phyloP scores from a whole-genome alignment of 2,329 filamentous ascomycete genomes.

The Ceratocystis lukuohia region DNA sequence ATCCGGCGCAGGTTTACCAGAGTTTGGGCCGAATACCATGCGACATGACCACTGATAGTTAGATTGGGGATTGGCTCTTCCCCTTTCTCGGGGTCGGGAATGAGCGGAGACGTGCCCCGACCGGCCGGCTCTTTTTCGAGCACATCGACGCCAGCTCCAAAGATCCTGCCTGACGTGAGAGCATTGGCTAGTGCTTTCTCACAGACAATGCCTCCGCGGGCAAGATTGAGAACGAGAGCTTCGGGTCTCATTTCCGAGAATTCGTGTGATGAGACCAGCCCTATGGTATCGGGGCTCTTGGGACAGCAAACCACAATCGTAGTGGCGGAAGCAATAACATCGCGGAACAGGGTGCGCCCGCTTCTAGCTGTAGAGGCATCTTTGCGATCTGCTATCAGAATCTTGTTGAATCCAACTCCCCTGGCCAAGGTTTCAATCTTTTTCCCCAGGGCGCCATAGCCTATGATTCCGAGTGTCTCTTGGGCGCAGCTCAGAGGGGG shows the following conservation, averaged over 20 bases:
- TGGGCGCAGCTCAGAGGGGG: slow-evolving; percentile 24
- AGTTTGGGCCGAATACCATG: slow-evolving; percentile 15
- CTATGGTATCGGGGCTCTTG: slow-evolving; percentile 20
- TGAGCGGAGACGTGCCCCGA: slow-evolving; percentile 14
- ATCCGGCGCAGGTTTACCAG: slow-evolving; percentile 10
- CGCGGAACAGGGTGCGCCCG: slow-evolving; percentile 20
- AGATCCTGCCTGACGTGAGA: slow-evolving; percentile 24
- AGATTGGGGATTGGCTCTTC: slow-evolving; percentile 12
- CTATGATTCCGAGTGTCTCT: slow-evolving; percentile 24
- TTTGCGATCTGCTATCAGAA: slow-evolving; percentile 23
- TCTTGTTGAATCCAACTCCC: slow-evolving; percentile 21
- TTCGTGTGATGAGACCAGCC: slow-evolving; percentile 21
- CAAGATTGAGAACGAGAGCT: slow-evolving; percentile 23
- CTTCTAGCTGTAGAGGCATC: background rate
- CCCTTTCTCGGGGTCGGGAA: slow-evolving; percentile 9
- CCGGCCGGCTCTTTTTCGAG: slow-evolving; percentile 23
- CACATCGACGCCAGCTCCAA: slow-evolving; percentile 29
- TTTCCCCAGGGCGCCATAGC: slow-evolving; percentile 24
- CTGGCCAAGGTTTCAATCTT: slow-evolving; percentile 22
- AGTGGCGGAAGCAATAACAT: slow-evolving; percentile 22
- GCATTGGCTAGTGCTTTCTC: slow-evolving; percentile 28
- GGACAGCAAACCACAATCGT: slow-evolving; percentile 24
- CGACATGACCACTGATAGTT: slow-evolving; percentile 12
- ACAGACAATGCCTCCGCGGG: slow-evolving; percentile 28
- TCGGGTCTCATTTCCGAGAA: slow-evolving; percentile 23